A percentile compares a stretch with the other conserved stretches of the same genome.
phyloP scores from a whole-genome alignment of 768 basidiomycete genomes.

The Podaxis pistillaris region DNA sequence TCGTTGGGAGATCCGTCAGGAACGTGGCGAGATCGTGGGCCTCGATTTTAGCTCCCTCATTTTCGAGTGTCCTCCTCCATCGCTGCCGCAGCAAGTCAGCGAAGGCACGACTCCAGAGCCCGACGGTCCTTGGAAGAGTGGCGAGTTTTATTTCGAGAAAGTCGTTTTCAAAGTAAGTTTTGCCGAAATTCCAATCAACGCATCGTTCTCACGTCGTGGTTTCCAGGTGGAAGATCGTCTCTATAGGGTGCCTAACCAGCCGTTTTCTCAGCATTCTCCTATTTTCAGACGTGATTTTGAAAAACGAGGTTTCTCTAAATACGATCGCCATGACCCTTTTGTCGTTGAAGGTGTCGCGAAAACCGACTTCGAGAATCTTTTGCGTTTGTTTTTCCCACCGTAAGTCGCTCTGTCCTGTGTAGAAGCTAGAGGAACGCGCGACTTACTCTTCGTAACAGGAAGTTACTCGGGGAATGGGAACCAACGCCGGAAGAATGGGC shows the following conservation, averaged over 20 bases:
- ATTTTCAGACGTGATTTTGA: conserved; percentile 3
- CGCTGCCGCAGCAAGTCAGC: not conserved
- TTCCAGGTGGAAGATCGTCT: conserved; percentile 1
- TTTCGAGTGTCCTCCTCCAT: not conserved
- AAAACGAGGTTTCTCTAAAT: not conserved
- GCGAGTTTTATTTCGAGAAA: conserved; percentile 9
- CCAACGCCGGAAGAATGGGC: conserved; percentile 5
- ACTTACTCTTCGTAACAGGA: not conserved
- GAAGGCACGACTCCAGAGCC: not conserved
- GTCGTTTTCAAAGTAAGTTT: conserved; percentile 10
- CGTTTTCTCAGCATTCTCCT: conserved; percentile 4
- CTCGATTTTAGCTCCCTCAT: not conserved
- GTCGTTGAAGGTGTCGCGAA: not conserved
- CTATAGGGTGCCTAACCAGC: conserved; percentile 6
- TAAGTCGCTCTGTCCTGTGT: not conserved
- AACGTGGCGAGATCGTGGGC: not conserved
- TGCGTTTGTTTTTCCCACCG: conserved; percentile 10
- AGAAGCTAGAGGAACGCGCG: not conserved
- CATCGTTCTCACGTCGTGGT: not conserved
- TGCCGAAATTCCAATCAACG: not conserved
- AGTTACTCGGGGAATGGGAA: not conserved
- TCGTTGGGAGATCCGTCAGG: not conserved
- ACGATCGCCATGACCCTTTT: conserved; percentile 6
- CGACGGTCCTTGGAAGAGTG: not conserved
- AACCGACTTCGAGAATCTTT: not conserved